Conservation (phyloP, 139 green algal genomes). For the Chlorella sp. region DNA sequence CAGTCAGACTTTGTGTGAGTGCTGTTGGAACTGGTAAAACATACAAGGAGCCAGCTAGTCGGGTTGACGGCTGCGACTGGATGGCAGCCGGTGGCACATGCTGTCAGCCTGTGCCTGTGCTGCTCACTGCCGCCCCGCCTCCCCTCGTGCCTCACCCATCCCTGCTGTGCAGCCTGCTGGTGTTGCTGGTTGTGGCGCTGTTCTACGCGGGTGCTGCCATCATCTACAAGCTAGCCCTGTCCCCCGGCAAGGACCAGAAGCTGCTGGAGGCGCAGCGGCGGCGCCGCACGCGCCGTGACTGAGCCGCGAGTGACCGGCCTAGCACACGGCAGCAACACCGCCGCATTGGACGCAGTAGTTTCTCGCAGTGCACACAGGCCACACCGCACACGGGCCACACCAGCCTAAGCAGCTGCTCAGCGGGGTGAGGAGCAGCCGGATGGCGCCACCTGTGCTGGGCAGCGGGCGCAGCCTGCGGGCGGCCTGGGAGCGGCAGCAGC, state of each 20-base stretch:
- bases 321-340: background rate
- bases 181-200: slow-evolving; percentile 27
- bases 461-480: slow-evolving; percentile 20
- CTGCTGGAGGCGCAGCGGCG: background rate
- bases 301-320: background rate
- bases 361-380: background rate
- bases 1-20: slow-evolving; percentile 23
- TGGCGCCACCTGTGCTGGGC: background rate
- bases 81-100: too few relatives aligned
- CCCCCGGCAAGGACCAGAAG: background rate
- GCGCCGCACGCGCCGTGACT: background rate
- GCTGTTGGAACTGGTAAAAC: too few relatives aligned
- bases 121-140: too few relatives aligned
- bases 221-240: slow-evolving; percentile 9
- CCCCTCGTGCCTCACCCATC: too few relatives aligned
- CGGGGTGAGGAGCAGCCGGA: background rate
- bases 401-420: background rate
- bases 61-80: too few relatives aligned
- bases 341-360: background rate
- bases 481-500: slow-evolving; percentile 38
- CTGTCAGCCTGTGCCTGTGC: too few relatives aligned
- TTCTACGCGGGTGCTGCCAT: background rate
- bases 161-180: background rate
- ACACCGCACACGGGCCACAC: background rate
- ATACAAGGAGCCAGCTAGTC: too few relatives aligned